A percentile compares a stretch with the other conserved stretches of the same genome.
Conservation (phyloP, 2,329 filamentous ascomycete genomes). For the Colletotrichum eleusines region DNA sequence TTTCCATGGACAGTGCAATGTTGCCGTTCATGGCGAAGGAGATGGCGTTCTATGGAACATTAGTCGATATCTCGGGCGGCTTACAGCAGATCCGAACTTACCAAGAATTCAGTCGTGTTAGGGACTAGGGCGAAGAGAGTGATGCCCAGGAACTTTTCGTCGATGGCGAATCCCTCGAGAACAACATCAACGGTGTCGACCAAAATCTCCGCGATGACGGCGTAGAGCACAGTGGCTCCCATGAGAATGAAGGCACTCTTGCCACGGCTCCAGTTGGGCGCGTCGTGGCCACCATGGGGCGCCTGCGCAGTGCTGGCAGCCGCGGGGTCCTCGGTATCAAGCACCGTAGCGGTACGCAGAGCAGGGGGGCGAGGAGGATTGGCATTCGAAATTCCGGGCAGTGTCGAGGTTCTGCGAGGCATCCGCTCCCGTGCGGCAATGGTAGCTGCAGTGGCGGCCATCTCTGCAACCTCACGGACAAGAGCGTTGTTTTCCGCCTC, state of each 20-base stretch:
- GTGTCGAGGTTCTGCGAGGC: conserved; percentile 54
- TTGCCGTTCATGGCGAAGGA: conserved; percentile 99
- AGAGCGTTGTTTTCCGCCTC: conserved; percentile 85
- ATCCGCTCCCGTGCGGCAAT: conserved; percentile 82
- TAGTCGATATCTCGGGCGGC: background rate
- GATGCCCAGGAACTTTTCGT: conserved; percentile 97
- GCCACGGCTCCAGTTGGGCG: conserved; percentile 95
- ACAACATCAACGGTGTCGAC: conserved; percentile 99
- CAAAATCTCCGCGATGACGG: conserved; percentile 96
- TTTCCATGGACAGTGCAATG: conserved; percentile 98
- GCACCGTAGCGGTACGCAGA: conserved; percentile 53
- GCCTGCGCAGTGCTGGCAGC: conserved; percentile 46
- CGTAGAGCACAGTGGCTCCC: conserved; percentile 90
- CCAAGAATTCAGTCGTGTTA: conserved; percentile 97
- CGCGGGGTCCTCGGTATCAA: conserved; percentile 61
- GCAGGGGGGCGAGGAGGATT: conserved; percentile 59
- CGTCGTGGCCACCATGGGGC: conserved; percentile 86
- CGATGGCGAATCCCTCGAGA: conserved; percentile 87
- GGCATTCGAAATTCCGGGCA: conserved; percentile 47
- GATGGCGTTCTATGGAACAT: conserved; percentile 82
- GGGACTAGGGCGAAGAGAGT: conserved; percentile 96
- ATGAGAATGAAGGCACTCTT: conserved; percentile 94
- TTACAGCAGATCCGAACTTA: conserved; percentile 60
- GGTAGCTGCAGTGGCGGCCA: conserved; percentile 90
- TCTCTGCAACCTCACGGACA: conserved; percentile 89